phyloP scores from a whole-genome alignment of 495 filamentous ascomycete species.

The Penicillium turbatum region DNA sequence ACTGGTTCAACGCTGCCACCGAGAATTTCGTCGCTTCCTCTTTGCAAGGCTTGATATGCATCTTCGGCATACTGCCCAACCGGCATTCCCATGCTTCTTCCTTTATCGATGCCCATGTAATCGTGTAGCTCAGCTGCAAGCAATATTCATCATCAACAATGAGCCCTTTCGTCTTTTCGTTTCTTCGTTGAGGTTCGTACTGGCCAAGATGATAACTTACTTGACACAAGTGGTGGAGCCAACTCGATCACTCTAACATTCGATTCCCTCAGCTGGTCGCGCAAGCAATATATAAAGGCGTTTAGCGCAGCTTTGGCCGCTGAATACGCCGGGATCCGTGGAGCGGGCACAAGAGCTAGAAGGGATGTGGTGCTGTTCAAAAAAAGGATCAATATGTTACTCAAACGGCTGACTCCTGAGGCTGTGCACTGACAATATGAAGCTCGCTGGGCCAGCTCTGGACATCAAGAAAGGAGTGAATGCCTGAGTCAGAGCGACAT shows the following conservation, averaged over 20 bases:
- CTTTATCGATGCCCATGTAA: slow-evolving; percentile 36
- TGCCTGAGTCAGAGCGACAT: background rate
- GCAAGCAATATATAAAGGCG: slow-evolving; percentile 49
- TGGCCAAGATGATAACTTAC: slow-evolving; percentile 14
- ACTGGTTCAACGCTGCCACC: slow-evolving; percentile 27
- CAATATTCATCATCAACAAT: background rate
- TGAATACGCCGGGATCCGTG: slow-evolving; percentile 37
- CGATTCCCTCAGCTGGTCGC: slow-evolving; percentile 51
- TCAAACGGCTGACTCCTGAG: no score
- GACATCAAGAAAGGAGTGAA: background rate
- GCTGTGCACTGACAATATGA: background rate
- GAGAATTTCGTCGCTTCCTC: slow-evolving; percentile 45
- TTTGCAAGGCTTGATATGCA: slow-evolving; percentile 47
- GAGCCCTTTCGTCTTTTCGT: background rate
- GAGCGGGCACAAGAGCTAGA: slow-evolving; percentile 39
- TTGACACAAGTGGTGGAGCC: slow-evolving; percentile 64
- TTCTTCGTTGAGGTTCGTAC: background rate
- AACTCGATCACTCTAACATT: slow-evolving; percentile 60
- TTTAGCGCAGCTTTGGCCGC: slow-evolving; percentile 45
- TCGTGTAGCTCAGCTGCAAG: slow-evolving; percentile 41
- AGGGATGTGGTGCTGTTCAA: slow-evolving; percentile 36
- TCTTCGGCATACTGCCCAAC: slow-evolving; percentile 55
- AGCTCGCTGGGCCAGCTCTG: background rate
- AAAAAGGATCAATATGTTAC: background rate
- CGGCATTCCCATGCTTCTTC: slow-evolving; percentile 53